Percentiles rank a stretch among this genome's conserved stretches.
Evolutionary conservation across 805 yeast species (phyloP).

Genomic region (Candida xiaguanensis): DNA sequence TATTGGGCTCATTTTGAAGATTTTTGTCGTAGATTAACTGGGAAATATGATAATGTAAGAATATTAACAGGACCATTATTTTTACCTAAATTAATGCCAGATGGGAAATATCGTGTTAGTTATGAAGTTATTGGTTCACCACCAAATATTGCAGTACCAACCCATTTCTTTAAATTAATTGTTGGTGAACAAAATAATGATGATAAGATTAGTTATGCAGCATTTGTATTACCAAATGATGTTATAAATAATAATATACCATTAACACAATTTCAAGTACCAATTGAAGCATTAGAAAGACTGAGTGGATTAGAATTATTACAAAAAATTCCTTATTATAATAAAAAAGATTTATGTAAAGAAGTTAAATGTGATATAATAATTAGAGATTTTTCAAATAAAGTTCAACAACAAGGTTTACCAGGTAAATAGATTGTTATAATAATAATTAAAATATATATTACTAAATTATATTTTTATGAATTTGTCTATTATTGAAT

Average conservation of each 20-base stretch:
- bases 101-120: slow-evolving; percentile 79
- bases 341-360: slow-evolving; percentile 64
- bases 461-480: not conserved
- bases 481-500: not conserved
- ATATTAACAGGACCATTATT: slow-evolving; percentile 92
- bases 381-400: slow-evolving; percentile 72
- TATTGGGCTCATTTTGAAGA: slow-evolving; percentile 97
- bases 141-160: slow-evolving; percentile 94
- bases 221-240: slow-evolving; percentile 93
- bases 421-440: slow-evolving; percentile 6
- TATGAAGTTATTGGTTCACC: slow-evolving; percentile 97
- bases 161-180: slow-evolving; percentile 89
- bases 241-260: slow-evolving; percentile 68
- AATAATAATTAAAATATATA: not conserved
- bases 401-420: slow-evolving; percentile 12
- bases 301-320: slow-evolving; percentile 82
- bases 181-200: slow-evolving; percentile 65
- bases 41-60: slow-evolving; percentile 70
- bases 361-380: slow-evolving; percentile 77
- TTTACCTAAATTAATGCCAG: slow-evolving; percentile 73
- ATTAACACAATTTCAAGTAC: slow-evolving; percentile 75
- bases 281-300: slow-evolving; percentile 84
- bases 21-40: slow-evolving; percentile 74
- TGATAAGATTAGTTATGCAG: slow-evolving; percentile 68
- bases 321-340: slow-evolving; percentile 56